Evolutionary conservation across 2,329 filamentous ascomycete species (phyloP).

Genomic region (Aspergillus sp.): DNA sequence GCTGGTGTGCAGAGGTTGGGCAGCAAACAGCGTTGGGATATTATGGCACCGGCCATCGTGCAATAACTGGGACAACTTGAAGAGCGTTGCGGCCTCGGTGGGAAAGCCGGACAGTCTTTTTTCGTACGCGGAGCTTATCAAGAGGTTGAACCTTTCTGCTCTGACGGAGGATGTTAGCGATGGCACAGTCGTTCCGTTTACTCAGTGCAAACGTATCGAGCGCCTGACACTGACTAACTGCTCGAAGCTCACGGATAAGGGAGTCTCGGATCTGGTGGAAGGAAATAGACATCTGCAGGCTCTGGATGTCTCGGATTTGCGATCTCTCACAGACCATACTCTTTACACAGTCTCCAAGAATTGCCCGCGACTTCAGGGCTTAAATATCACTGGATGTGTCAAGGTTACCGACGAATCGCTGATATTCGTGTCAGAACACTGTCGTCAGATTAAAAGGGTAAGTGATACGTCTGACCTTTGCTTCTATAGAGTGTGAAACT

Average conservation of each 20-base stretch:
- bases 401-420: constrained; percentile 84
- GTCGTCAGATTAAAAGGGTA: constrained; percentile 81
- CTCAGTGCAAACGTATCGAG: constrained; percentile 84
- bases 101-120: constrained; percentile 72
- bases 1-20: constrained; percentile 92
- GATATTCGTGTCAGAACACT: constrained; percentile 72
- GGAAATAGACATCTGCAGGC: constrained; percentile 79
- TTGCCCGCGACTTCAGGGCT: constrained; percentile 79
- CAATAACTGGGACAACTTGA: constrained; percentile 77
- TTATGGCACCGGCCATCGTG: constrained; percentile 94
- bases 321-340: constrained; percentile 74
- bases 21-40: constrained; percentile 83
- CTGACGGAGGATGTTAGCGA: constrained; percentile 76
- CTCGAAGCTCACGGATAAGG: constrained; percentile 74
- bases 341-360: constrained; percentile 73
- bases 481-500: constrained; percentile 25
- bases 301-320: constrained; percentile 80
- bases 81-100: constrained; percentile 75
- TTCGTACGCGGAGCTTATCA: constrained; percentile 83
- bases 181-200: constrained; percentile 77
- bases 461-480: constrained; percentile 23
- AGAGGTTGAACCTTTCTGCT: constrained; percentile 81
- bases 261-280: constrained; percentile 72
- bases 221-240: constrained; percentile 90
- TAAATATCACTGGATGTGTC: constrained; percentile 86